phyloP scores from a whole-genome alignment of 2,329 filamentous ascomycete species.

The Monosporascus sp. region DNA sequence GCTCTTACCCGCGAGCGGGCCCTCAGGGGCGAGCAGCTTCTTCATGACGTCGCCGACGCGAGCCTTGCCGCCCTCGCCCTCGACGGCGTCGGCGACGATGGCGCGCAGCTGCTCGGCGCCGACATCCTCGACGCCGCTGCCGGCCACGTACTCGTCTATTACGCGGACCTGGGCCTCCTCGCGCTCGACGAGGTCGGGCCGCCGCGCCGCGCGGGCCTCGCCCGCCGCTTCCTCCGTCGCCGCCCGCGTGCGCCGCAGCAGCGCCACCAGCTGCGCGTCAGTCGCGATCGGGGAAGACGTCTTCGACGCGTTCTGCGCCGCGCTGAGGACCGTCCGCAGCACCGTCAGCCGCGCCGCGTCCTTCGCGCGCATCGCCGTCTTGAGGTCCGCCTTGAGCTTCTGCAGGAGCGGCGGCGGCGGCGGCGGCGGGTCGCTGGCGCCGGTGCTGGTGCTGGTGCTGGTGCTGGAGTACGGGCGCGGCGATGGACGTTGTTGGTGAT shows the following conservation, averaged over 20 bases:
- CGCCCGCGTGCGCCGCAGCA: constrained; percentile 60
- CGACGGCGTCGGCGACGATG: constrained; percentile 47
- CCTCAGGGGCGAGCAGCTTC: constrained; percentile 45
- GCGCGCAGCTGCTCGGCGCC: constrained; percentile 51
- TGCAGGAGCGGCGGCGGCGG: constrained; percentile 41
- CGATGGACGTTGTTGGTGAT: constrained; percentile 6
- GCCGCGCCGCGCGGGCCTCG: constrained; percentile 59
- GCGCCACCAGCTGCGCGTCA: constrained; percentile 61
- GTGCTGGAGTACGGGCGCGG: constrained; percentile 7
- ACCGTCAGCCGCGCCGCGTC: constrained; percentile 61
- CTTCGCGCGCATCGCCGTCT: constrained; percentile 61
- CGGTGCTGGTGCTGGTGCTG: constrained; percentile 16
- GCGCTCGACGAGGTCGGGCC: constrained; percentile 65
- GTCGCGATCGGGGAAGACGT: constrained; percentile 63
- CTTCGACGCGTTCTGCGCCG: constrained; percentile 71
- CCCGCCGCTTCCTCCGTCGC: constrained; percentile 51
- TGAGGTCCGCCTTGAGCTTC: constrained; percentile 56
- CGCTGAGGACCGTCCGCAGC: constrained; percentile 61
- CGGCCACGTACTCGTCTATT: constrained; percentile 58
- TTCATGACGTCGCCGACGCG: constrained; percentile 60
- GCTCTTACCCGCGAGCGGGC: constrained; percentile 54
- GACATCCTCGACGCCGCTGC: constrained; percentile 54
- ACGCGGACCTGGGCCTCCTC: constrained; percentile 62
- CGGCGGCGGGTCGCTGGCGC: constrained; percentile 24
- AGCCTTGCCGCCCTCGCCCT: constrained; percentile 38